Evolutionary conservation across 2,329 filamentous ascomycete species (phyloP), one percentile per base, ranked within the genome.

Genomic region (Talaromyces albobiverticillius): DNA sequence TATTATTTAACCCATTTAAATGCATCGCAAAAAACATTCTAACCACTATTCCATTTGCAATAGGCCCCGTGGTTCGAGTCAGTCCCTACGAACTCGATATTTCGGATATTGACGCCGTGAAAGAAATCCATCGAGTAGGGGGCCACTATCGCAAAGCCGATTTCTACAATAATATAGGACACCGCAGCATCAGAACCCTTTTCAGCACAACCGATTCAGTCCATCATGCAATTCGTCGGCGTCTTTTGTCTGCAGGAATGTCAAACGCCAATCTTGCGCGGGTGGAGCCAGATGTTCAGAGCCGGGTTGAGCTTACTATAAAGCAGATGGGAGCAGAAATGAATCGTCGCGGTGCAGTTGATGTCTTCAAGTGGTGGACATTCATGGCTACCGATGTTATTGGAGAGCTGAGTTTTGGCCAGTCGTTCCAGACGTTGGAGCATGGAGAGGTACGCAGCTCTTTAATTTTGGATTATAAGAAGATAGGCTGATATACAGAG

Each of bases 321-420:
- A 29, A 70, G 2, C 68, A 66, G 45, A 82, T 83, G 20, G 62
- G 56, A 0, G 64, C 73, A n/a, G 79, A 83, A 46, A 71, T 75
- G 56, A 53, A 70, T 58, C 61, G 48, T 14, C 60, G 59, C 0
- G 71, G 75, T 0, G 65, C 56, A 0, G 70, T 67, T 0, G 79
- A 84, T 56, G 64, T 83, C 0, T 71, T 74, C 54, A 81, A 81
- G 53, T 84, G 80, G 80, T 79, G 72, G 67, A 62, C 76, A 5
- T 81, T 80, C 50, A 75, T 82, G 71, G 66, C 79, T 0, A 81
- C 79, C 0, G 82, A 84, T 60, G 65, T 81, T 1, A 79, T 83
- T 47, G 79, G 75, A 0, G 73, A 82, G 48, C 63, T 84, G 5
- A 75, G 69, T 1, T 84, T 84, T 62, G 81, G 81, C 0, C 74